Evolutionary conservation across 2,329 filamentous ascomycete species (phyloP).

Genomic region (Cephalotrichum gorgonifer): DNA sequence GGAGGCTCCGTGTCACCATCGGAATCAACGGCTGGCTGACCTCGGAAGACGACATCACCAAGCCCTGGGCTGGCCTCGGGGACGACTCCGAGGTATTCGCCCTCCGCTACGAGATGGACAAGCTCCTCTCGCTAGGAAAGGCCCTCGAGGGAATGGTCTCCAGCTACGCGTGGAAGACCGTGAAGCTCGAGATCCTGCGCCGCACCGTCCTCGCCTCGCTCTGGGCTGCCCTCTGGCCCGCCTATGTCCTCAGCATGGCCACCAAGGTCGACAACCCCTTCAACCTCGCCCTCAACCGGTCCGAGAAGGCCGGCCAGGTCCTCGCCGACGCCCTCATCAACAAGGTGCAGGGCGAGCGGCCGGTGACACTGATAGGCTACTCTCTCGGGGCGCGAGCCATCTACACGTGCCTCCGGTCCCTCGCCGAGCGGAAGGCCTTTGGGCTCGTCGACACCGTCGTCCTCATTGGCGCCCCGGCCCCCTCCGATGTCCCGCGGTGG

Average conservation of each 20-base stretch:
- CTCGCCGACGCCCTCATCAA: slow-evolving; percentile 77
- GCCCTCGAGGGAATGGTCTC: slow-evolving; percentile 62
- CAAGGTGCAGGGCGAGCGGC: slow-evolving; percentile 69
- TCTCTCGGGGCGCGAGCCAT: slow-evolving; percentile 75
- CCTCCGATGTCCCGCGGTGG: slow-evolving; percentile 65
- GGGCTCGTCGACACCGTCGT: slow-evolving; percentile 77
- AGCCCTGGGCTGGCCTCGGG: slow-evolving; percentile 69
- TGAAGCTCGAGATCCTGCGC: slow-evolving; percentile 66
- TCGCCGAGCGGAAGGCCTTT: slow-evolving; percentile 71
- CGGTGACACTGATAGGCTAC: slow-evolving; percentile 72
- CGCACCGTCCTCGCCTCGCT: slow-evolving; percentile 59
- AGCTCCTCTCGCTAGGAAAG: slow-evolving; percentile 65
- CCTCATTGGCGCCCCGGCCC: slow-evolving; percentile 70
- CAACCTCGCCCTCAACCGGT: slow-evolving; percentile 62
- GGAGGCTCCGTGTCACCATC: slow-evolving; percentile 66
- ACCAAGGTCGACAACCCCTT: slow-evolving; percentile 74
- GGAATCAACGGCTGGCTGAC: slow-evolving; percentile 82
- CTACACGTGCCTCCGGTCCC: slow-evolving; percentile 65
- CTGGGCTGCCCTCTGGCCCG: slow-evolving; percentile 59
- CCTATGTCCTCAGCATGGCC: slow-evolving; percentile 55
- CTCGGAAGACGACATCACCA: slow-evolving; percentile 61
- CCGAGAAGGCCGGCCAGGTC: slow-evolving; percentile 70
- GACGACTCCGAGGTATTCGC: slow-evolving; percentile 72
- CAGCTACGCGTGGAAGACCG: slow-evolving; percentile 63
- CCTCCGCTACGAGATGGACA: slow-evolving; percentile 70